Conservation (phyloP, 192 early-diverging fungal genomes). For the Paraglomus occultum region DNA sequence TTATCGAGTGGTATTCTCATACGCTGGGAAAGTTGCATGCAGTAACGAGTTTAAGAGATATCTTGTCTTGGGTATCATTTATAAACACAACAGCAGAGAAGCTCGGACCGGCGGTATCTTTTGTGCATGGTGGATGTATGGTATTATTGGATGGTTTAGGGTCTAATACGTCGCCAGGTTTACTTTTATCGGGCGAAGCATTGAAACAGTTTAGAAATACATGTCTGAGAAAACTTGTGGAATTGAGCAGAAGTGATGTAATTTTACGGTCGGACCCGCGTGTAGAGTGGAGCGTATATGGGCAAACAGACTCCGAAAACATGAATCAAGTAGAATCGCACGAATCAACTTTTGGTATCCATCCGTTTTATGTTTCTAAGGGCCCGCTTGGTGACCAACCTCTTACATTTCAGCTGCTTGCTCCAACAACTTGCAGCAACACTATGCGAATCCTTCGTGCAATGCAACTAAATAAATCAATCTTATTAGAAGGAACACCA, state of each 20-base stretch:
- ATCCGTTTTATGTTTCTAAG: slow-evolving; percentile 76
- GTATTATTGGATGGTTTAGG: slow-evolving; percentile 91
- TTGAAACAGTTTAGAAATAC: slow-evolving; percentile 50
- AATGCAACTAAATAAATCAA: slow-evolving; percentile 87
- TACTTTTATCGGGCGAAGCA: slow-evolving; percentile 42
- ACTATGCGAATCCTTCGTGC: slow-evolving; percentile 81
- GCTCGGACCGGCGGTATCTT: slow-evolving; percentile 52
- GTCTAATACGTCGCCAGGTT: slow-evolving; percentile 68
- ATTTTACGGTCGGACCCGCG: slow-evolving; percentile 1
- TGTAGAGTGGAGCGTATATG: no score
- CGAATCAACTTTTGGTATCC: slow-evolving; percentile 60
- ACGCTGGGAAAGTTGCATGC: slow-evolving; percentile 53
- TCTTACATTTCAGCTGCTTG: slow-evolving; percentile 78
- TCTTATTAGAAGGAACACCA: slow-evolving; percentile 94
- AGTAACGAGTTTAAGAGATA: slow-evolving; percentile 85
- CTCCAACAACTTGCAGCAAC: slow-evolving; percentile 91
- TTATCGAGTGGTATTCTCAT: slow-evolving; percentile 75
- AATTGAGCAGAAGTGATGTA: slow-evolving; percentile 41
- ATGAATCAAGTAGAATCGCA: slow-evolving; percentile 20
- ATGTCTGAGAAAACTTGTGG: slow-evolving; percentile 46
- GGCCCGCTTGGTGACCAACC: slow-evolving; percentile 50
- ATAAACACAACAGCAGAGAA: slow-evolving; percentile 52
- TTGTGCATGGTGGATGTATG: slow-evolving; percentile 88
- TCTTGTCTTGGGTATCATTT: slow-evolving; percentile 91
- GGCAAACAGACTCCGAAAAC: slow-evolving; percentile 22